phyloP scores from a whole-genome alignment of 192 early-diverging fungal genomes.

The Allomyces arbusculus region DNA sequence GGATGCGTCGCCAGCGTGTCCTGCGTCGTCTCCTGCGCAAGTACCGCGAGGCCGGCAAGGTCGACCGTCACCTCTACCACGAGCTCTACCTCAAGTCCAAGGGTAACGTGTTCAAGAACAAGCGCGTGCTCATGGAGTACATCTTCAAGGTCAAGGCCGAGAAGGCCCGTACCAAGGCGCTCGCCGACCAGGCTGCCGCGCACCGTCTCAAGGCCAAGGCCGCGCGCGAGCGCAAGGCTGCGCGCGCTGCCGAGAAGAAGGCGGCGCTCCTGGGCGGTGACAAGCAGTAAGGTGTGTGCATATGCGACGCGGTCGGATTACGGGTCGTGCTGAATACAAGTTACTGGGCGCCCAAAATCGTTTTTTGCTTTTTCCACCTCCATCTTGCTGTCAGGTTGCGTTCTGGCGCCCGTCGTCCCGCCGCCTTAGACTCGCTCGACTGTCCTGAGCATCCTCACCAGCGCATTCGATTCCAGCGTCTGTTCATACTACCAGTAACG shows the following conservation, averaged over 20 bases:
- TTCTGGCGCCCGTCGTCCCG: too few species aligned
- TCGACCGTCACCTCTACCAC: conserved; percentile 96
- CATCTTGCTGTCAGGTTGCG: too few species aligned
- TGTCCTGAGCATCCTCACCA: too few species aligned
- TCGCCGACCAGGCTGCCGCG: conserved; percentile 94
- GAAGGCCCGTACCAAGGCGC: conserved; percentile 74
- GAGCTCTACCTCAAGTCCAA: conserved; percentile 91
- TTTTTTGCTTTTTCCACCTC: too few species aligned
- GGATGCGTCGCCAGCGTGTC: conserved; percentile 97
- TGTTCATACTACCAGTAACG: too few species aligned
- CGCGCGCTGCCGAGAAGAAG: conserved; percentile 75
- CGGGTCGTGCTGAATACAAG: too few species aligned
- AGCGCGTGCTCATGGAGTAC: conserved; percentile 98
- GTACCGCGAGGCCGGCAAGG: conserved; percentile 95
- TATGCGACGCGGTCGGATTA: too few species aligned
- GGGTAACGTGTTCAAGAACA: conserved; percentile 99
- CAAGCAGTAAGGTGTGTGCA: not conserved
- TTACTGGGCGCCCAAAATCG: too few species aligned
- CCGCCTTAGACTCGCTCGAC: too few species aligned
- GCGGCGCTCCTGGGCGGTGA: conserved; percentile 39
- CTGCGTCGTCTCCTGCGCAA: conserved; percentile 84
- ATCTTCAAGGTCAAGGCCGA: conserved; percentile 99
- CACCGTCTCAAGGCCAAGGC: conserved; percentile 91
- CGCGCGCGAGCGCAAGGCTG: conserved; percentile 74
- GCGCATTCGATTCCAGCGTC: too few species aligned